Base-by-base conservation (phyloP, 352 stramenopile genomes). In the Phytophthora quininea region DNA sequence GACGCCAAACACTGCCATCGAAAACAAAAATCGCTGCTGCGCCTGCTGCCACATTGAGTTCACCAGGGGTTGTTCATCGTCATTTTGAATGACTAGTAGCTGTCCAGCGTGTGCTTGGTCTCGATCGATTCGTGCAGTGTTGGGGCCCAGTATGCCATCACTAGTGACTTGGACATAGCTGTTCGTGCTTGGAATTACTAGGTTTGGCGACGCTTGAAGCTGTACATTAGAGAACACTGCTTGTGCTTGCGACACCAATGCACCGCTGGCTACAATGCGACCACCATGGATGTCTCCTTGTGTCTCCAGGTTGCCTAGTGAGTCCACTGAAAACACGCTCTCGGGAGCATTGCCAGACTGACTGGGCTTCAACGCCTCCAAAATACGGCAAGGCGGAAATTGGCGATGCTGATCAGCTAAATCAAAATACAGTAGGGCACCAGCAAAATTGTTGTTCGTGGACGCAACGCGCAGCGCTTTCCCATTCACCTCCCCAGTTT, bases 11-110 rank as follows among this genome's bases (percentile, higher is more conserved):
- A 1, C 64, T 54, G 0, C 86, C 84, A 57, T 94, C 86, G 61
- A 89, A 94, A 4, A 94, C 64, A 33, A 85, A 90, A 47, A 92
- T 84, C 14, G 86, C 83, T 11, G 81, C 77, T 15, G 80, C 64
- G 5, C 62, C 58, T 0, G 84, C 64, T n/a, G 80, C 81, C 19
- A 92, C 74, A 15, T 65, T 83, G 6, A 92, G 38, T 6, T 86
- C 77, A 7, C 81, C 81, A 94, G 64, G 15, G 49, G 48, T 32
- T 92, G 64, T 27, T 84, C 80, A 64, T 92, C 86, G 29, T 89
- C 79, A 58, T 92, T 94, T 59, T 94, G 86, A 31, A 94, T 69
- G 14, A 94, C 70, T 31, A 94, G 73, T 7, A 94, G 64, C 49
- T 94, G 86, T 2, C 86, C 86, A 24, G 73, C 70, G 24, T 76